These are phyloP conservation scores for Stephania yunnanensis DNA, from an alignment of 164 flowering plant species.

Conservation along the genomic window DNA sequence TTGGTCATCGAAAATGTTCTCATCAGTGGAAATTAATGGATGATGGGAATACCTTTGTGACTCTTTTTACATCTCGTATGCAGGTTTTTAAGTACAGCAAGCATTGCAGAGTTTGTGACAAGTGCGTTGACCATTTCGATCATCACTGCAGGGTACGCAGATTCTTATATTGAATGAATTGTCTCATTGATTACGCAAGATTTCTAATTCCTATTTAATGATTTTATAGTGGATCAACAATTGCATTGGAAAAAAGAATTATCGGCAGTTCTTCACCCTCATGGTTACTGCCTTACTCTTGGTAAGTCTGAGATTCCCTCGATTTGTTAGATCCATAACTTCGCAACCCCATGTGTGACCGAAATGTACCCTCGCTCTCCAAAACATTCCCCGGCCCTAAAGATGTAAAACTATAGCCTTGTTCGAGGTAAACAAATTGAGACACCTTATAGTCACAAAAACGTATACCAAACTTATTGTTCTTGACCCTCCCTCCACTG, in stretches of 20 bases:
- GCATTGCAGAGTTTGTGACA: constrained; percentile 98
- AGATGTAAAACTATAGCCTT: not conserved
- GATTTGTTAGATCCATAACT: not conserved
- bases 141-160: constrained; percentile 95
- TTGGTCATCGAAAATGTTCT: not conserved
- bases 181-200: not conserved
- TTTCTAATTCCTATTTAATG: constrained; percentile 14
- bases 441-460: not conserved
- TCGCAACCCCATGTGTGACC: not conserved
- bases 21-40: not conserved
- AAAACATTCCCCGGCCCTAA: not conserved
- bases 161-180: constrained; percentile 5
- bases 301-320: constrained; percentile 50
- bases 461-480: not conserved
- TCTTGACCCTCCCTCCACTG: not conserved
- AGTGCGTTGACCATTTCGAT: constrained; percentile 93
- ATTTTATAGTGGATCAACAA: constrained; percentile 94
- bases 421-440: not conserved
- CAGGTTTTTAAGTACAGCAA: constrained; percentile 99
- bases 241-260: constrained; percentile 89
- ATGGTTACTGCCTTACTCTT: constrained; percentile 85
- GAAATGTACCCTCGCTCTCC: not conserved
- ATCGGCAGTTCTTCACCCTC: constrained; percentile 80
- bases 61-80: constrained; percentile 6
- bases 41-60: not conserved